Conservation (phyloP, 441 rosid species). For the Gossypium schwendimanii region DNA sequence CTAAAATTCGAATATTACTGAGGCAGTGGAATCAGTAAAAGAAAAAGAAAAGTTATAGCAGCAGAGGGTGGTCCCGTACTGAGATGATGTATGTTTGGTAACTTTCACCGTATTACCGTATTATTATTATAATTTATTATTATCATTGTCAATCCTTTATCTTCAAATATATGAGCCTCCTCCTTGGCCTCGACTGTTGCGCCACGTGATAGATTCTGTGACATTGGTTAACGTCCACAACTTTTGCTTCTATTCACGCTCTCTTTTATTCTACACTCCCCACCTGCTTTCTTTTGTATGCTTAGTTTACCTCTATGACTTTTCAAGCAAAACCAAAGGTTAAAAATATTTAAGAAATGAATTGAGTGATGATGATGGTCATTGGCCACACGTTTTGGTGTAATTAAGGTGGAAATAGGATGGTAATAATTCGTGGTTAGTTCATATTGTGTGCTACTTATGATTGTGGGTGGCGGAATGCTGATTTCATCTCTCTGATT, state of each 20-base stretch:
- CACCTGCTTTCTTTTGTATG: background rate
- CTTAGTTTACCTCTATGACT: too few relatives aligned
- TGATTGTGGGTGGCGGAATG: background rate
- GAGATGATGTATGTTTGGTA: slow-evolving; percentile 9
- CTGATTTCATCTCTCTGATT: background rate
- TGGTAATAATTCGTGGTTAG: background rate
- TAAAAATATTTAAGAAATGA: background rate
- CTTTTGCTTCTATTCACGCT: slow-evolving; percentile 16
- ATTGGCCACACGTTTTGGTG: slow-evolving; percentile 7
- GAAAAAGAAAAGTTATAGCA: background rate
- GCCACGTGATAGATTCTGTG: slow-evolving; percentile 39
- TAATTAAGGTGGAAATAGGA: background rate
- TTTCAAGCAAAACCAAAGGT: too few relatives aligned
- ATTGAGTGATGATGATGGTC: background rate
- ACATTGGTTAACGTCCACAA: slow-evolving; percentile 32
- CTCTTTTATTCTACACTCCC: background rate
- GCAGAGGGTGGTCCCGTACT: background rate
- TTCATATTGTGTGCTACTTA: background rate
- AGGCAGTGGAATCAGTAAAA: background rate
- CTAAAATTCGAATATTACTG: background rate
- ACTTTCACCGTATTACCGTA: slow-evolving; percentile 11
- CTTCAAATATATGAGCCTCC: background rate
- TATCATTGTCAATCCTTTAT: background rate
- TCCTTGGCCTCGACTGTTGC: slow-evolving; percentile 25
- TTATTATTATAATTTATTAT: background rate